Conservation (phyloP, 164 flowering plant species). For the Tetracentron sinense region DNA sequence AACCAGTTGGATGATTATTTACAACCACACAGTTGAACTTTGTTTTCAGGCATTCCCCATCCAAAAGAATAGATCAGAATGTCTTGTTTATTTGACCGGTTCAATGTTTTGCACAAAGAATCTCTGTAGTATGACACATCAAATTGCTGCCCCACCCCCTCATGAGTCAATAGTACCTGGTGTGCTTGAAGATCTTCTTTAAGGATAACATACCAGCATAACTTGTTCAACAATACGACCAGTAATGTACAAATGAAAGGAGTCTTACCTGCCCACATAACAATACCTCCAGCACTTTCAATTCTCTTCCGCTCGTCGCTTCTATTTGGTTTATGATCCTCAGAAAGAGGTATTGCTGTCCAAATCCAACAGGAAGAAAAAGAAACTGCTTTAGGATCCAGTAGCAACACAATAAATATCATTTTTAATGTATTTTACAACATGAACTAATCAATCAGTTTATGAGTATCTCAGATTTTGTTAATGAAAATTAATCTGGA, state of each 20-base stretch:
- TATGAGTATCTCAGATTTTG: background rate
- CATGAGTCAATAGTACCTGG: no score
- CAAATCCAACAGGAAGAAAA: constrained; percentile 7
- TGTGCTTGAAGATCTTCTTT: background rate
- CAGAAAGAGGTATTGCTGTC: constrained; percentile 91
- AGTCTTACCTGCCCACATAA: constrained; percentile 93
- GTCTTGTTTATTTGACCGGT: no score
- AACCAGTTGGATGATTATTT: no score
- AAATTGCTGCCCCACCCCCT: no score
- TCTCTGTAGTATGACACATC: no score
- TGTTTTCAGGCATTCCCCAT: no score
- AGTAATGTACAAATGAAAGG: background rate
- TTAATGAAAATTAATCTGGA: background rate
- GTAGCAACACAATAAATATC: no score
- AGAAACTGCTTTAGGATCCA: background rate
- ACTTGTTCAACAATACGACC: background rate
- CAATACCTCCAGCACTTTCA: constrained; percentile 96
- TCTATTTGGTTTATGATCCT: constrained; percentile 97
- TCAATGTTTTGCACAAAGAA: no score
- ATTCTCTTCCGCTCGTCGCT: constrained; percentile 95
- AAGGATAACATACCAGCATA: background rate
- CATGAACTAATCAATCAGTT: background rate
- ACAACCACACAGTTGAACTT: no score
- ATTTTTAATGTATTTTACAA: no score
- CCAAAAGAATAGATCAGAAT: no score